Evolutionary conservation across 2,329 filamentous ascomycete genomes (phyloP).

Genomic region (Herpotrichia juniperi): DNA sequence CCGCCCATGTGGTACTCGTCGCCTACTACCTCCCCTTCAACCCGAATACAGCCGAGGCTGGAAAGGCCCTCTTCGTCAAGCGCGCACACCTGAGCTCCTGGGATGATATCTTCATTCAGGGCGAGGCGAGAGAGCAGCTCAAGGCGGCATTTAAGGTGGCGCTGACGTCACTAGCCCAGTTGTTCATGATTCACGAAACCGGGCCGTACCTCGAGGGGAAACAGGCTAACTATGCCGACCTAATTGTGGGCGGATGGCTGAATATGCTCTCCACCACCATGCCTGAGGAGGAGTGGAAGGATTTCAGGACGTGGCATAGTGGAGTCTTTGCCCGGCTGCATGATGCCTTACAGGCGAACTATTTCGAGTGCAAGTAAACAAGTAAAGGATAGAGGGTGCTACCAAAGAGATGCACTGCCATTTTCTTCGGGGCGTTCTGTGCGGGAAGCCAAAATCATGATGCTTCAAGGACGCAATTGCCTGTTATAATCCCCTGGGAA

Average conservation of each 20-base stretch:
- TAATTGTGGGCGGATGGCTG: constrained; percentile 65
- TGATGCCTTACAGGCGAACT: constrained; percentile 47
- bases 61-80: constrained; percentile 56
- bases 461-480: too few species aligned
- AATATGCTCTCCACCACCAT: constrained; percentile 52
- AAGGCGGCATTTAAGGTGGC: constrained; percentile 48
- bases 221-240: constrained; percentile 58
- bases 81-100: constrained; percentile 53
- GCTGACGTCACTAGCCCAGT: constrained; percentile 50
- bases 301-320: constrained; percentile 55
- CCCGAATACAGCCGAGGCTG: constrained; percentile 52
- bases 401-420: too few species aligned
- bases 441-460: too few species aligned
- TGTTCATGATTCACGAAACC: constrained; percentile 47
- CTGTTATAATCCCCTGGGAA: too few species aligned
- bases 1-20: constrained; percentile 51
- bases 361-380: constrained; percentile 25
- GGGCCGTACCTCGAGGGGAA: constrained; percentile 59
- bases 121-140: constrained; percentile 49
- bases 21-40: constrained; percentile 57
- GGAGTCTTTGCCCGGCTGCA: constrained; percentile 59
- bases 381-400: constrained; percentile 2
- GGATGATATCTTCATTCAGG: constrained; percentile 47
- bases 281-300: constrained; percentile 55
- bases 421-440: too few species aligned